Base-by-base conservation (phyloP, 2,329 filamentous ascomycete genomes). In the Diaporthe caulivora region DNA sequence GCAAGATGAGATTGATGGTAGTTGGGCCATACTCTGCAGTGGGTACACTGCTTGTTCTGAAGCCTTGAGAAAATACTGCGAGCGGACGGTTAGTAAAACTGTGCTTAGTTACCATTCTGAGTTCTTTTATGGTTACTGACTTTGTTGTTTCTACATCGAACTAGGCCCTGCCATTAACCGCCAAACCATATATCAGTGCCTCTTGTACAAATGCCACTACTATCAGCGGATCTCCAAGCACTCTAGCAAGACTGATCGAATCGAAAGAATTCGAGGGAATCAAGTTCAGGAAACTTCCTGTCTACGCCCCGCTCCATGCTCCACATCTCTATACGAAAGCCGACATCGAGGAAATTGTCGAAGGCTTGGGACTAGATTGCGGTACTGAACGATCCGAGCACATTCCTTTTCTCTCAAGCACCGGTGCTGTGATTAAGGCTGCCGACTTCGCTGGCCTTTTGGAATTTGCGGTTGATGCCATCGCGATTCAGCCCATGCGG, bases 291-390 rank as follows among this genome's bases (percentile, higher is more conserved):
- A 80, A 84, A 1, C 85, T 90, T 58, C 87, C 88, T 0, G 85
- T 91, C 29, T 86, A 87, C 75, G 89, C 86, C 0, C 89, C 89
- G 7, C 90, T 89, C 77, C 89, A 91, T 77, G 87, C 89, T 75
- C 42, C 37, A 0, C 58, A 62, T 26, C 58, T 62, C 9, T 62
- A 26, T 17, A 47, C n/a, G 15, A 44, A 62, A 44, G 42, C 58
- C 44, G 62, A 67, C 62, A 67, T 67, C 29, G 26, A 67, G 26
- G 42, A 75, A 84, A 15, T 34, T 37, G 40, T 57, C 26, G 37
- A 69, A 34, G 34, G 44, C 4, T 9, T 67, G 29, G 62, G 44
- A 11, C 26, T 37, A 21, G 18, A 51, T 13, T 51, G 42, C 7
- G 62, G 26, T 17, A 40, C 62, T n/a, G 62, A 31, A 44, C 44